These are phyloP conservation scores for Tolypocladium album DNA, from an alignment of 2,329 filamentous ascomycete genomes.

Conservation along the genomic window DNA sequence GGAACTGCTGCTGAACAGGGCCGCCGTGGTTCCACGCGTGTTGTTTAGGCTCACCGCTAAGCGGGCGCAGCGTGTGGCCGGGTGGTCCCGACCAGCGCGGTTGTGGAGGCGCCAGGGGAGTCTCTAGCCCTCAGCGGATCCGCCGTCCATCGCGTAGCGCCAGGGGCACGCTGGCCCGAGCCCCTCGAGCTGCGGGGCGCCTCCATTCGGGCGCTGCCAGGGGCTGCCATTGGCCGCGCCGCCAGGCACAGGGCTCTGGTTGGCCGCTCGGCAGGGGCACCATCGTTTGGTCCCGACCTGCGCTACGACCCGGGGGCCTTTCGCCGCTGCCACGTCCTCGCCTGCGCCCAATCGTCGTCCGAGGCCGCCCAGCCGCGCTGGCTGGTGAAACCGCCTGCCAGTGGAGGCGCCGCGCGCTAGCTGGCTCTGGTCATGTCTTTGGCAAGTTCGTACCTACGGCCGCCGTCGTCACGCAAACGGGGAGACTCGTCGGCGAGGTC, in stretches of 20 bases:
- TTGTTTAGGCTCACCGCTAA: background rate
- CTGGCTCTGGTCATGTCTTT: background rate
- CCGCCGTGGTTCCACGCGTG: background rate
- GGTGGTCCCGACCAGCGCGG: background rate
- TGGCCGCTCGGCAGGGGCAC: background rate
- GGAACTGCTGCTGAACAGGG: background rate
- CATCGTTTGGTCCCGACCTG: background rate
- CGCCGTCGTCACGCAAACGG: background rate
- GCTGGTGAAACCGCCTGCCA: background rate
- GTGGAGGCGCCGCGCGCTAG: background rate
- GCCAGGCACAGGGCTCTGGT: slow-evolving; percentile 8
- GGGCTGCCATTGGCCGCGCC: slow-evolving; percentile 4
- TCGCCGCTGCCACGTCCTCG: background rate
- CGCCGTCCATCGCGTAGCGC: background rate
- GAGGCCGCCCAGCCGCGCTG: background rate
- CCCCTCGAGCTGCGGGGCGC: background rate
- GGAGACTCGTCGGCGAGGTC: background rate
- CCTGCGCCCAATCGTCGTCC: background rate
- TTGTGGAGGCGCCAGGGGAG: too few species aligned
- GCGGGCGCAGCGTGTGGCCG: background rate
- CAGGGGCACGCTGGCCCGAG: background rate
- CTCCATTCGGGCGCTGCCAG: background rate
- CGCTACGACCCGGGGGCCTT: background rate
- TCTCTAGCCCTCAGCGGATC: background rate
- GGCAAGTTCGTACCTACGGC: background rate